Percentiles rank a stretch among this genome's conserved stretches.
phyloP scores from a whole-genome alignment of 306 rosid genomes.

The Ormosia emarginata region DNA sequence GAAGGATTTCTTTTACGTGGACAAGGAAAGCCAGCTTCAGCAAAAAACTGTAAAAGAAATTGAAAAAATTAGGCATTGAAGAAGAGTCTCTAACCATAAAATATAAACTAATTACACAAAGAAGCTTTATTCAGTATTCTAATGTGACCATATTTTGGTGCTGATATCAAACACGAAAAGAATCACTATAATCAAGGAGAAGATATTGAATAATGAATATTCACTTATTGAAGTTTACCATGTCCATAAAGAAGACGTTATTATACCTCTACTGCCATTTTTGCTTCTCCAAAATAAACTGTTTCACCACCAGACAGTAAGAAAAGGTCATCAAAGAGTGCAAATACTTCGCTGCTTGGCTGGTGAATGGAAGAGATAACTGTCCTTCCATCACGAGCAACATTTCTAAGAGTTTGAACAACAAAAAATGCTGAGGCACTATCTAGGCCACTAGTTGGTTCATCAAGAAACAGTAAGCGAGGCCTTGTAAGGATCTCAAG shows the following conservation, averaged over 20 bases:
- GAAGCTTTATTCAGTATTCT: neutral
- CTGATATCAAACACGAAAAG: neutral
- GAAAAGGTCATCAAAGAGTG: conserved; percentile 88
- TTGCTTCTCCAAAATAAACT: conserved; percentile 83
- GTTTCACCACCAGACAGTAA: conserved; percentile 77
- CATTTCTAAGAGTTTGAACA: conserved; percentile 69
- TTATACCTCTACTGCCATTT: conserved; percentile 64
- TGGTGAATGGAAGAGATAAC: conserved; percentile 85
- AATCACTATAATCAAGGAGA: neutral
- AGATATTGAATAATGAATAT: neutral
- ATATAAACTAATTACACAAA: neutral
- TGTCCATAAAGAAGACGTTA: neutral
- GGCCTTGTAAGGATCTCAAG: conserved; percentile 85
- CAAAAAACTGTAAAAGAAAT: conserved; percentile 56
- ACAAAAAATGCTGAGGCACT: conserved; percentile 86
- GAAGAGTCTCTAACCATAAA: neutral
- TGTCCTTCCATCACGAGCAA: conserved; percentile 77
- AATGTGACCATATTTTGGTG: neutral
- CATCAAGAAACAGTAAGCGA: conserved; percentile 71
- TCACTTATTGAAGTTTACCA: neutral
- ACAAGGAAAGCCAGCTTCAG: conserved; percentile 85
- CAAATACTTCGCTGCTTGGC: conserved; percentile 83
- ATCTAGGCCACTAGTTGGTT: conserved; percentile 90
- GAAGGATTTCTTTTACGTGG: conserved; percentile 82
- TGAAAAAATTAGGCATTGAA: neutral